A percentile compares a stretch with the other conserved stretches of the same genome.
phyloP scores from a whole-genome alignment of 495 filamentous ascomycete genomes.

The Symbiotaphrina buchneri region DNA sequence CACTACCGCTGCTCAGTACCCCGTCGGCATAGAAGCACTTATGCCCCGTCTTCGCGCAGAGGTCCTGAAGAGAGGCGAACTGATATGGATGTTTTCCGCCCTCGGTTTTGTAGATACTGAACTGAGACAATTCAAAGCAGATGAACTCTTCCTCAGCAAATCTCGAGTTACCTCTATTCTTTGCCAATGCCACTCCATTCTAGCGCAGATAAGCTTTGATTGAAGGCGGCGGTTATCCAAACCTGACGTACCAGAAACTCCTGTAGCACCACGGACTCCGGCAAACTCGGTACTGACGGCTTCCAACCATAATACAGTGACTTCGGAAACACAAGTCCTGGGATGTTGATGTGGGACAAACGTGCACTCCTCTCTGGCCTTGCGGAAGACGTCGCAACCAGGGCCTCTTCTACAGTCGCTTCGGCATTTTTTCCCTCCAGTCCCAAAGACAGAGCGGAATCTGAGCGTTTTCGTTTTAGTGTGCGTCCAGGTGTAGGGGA shows the following conservation, averaged over 20 bases:
- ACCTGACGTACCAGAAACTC: slow-evolving; percentile 9
- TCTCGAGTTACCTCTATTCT: background rate
- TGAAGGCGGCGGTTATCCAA: background rate
- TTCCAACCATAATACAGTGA: slow-evolving; percentile 13
- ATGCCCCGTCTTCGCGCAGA: slow-evolving; percentile 14
- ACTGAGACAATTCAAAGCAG: slow-evolving; percentile 2
- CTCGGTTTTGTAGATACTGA: slow-evolving; percentile 11
- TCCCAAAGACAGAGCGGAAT: no score
- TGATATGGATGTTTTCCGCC: slow-evolving; percentile 14
- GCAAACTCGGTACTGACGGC: slow-evolving; percentile 8
- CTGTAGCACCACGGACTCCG: slow-evolving; percentile 10
- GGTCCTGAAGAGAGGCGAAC: slow-evolving; percentile 26
- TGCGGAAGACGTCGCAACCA: no score
- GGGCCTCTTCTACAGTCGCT: no score
- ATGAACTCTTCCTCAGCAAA: slow-evolving; percentile 1
- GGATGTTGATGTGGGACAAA: no score
- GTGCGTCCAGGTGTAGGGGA: no score
- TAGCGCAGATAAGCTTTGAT: background rate
- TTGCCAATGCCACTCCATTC: background rate
- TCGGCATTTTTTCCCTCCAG: no score
- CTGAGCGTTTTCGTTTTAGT: no score
- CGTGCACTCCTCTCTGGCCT: no score
- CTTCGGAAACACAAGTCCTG: slow-evolving; percentile 12
- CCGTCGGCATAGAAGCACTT: slow-evolving; percentile 33
- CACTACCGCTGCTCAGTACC: slow-evolving; percentile 21